These are phyloP conservation scores for Anacardium occidentale DNA, from an alignment of 345 rosid genomes.

Conservation along the genomic window DNA sequence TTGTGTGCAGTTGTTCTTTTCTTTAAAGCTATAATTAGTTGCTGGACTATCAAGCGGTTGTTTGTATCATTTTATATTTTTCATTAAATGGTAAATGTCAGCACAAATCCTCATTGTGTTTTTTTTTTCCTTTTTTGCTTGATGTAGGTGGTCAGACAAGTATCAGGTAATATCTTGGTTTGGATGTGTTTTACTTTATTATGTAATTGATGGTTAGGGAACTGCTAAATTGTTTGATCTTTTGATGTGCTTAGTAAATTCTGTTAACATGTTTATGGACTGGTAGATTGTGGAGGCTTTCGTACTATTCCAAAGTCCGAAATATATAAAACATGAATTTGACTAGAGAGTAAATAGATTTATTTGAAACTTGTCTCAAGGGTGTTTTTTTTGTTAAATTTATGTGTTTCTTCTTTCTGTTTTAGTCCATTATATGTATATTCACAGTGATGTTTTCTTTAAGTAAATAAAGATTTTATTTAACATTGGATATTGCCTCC, in stretches of 20 bases:
- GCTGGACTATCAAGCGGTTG: not conserved
- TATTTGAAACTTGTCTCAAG: not conserved
- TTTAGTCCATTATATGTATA: too few species aligned
- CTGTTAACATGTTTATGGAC: too few species aligned
- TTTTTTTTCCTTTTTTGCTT: conserved; percentile 15
- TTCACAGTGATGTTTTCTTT: too few species aligned
- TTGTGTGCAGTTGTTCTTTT: not conserved
- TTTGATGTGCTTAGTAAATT: not conserved
- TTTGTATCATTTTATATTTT: not conserved
- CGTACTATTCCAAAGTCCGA: not conserved
- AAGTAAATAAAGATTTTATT: too few species aligned
- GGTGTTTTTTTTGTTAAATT: too few species aligned
- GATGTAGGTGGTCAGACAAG: conserved; percentile 73
- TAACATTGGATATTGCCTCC: not conserved
- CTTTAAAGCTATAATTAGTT: not conserved
- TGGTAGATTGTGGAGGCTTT: too few species aligned
- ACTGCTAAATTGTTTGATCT: not conserved
- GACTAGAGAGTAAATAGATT: not conserved
- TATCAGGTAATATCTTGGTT: conserved; percentile 49
- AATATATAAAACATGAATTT: not conserved
- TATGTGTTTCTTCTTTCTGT: too few species aligned
- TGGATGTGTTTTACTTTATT: conserved; percentile 3
- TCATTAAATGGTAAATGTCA: not conserved
- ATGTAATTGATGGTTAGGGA: not conserved
- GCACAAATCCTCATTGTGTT: conserved; percentile 12